phyloP scores from a whole-genome alignment of 2,329 filamentous ascomycete species.

The Beauveria asiatica region DNA sequence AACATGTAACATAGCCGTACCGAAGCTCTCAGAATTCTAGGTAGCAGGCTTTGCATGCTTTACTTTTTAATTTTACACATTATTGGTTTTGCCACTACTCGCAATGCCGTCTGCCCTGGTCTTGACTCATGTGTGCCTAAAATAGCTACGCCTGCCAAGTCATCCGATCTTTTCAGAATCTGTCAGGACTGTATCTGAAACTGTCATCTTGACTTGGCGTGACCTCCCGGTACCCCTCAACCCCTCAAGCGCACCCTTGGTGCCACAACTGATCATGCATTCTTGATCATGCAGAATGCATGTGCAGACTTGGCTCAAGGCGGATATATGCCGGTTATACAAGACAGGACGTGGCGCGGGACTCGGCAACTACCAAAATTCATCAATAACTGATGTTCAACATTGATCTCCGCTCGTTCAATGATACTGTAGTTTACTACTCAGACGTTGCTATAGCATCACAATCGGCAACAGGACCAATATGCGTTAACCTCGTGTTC shows the following conservation, averaged over 20 bases:
- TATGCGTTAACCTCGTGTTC: not conserved
- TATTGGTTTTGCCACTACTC: not conserved
- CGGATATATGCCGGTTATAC: too few relatives aligned
- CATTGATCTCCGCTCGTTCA: too few relatives aligned
- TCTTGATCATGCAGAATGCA: not conserved
- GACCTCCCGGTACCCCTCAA: not conserved
- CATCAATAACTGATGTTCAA: too few relatives aligned
- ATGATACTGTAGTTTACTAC: too few relatives aligned
- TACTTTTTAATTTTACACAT: not conserved
- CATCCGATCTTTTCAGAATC: not conserved
- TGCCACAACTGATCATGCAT: not conserved
- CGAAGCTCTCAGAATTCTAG: not conserved
- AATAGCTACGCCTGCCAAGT: not conserved
- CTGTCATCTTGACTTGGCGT: not conserved
- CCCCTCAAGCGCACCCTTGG: not conserved
- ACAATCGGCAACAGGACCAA: too few relatives aligned
- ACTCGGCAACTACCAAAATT: too few relatives aligned
- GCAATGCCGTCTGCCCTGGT: too few relatives aligned
- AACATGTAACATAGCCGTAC: not conserved
- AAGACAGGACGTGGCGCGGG: too few relatives aligned
- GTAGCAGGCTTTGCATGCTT: not conserved
- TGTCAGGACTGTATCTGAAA: not conserved
- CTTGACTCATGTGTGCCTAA: too few relatives aligned
- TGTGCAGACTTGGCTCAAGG: too few relatives aligned
- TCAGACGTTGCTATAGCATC: too few relatives aligned